Percentiles rank a stretch among this genome's conserved stretches.
phyloP scores from a whole-genome alignment of 306 rosid genomes.

The Lupinus albus region DNA sequence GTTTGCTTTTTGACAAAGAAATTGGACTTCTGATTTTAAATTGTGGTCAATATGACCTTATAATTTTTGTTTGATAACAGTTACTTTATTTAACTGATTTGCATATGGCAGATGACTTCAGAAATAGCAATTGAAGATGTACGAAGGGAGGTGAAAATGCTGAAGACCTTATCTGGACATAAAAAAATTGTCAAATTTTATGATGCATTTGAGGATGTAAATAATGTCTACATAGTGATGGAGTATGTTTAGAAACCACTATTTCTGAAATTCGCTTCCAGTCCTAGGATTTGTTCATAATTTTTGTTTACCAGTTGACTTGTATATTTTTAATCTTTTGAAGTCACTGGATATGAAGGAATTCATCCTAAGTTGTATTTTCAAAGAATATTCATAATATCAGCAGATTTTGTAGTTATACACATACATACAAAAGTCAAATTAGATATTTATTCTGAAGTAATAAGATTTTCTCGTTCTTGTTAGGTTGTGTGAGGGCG shows the following conservation, averaged over 20 bases:
- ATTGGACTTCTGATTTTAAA: constrained; percentile 21
- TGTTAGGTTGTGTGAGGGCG: constrained; percentile 92
- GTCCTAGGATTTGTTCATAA: constrained; percentile 5
- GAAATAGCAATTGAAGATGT: constrained; percentile 95
- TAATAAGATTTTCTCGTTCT: constrained; percentile 32
- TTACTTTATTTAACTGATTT: constrained; percentile 34
- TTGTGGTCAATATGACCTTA: constrained; percentile 13
- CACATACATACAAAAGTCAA: constrained; percentile 21
- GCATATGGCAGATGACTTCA: constrained; percentile 78
- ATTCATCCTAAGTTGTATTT: constrained; percentile 20
- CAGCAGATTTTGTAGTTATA: constrained; percentile 12
- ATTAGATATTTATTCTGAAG: constrained; percentile 36
- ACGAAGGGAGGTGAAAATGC: constrained; percentile 91
- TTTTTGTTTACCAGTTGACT: constrained; percentile 9
- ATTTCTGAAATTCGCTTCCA: constrained; percentile 28
- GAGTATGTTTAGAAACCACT: constrained; percentile 62
- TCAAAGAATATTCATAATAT: constrained; percentile 20
- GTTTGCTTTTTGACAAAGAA: constrained; percentile 22
- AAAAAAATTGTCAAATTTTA: constrained; percentile 80
- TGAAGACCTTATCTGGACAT: constrained; percentile 92
- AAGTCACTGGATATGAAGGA: constrained; percentile 20
- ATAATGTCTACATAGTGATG: constrained; percentile 92
- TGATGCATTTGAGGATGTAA: constrained; percentile 83
- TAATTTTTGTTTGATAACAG: constrained; percentile 30
- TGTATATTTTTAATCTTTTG: background rate